Conservation (phyloP, 129 eudicot species). For the Heracleum sosnowskyi region DNA sequence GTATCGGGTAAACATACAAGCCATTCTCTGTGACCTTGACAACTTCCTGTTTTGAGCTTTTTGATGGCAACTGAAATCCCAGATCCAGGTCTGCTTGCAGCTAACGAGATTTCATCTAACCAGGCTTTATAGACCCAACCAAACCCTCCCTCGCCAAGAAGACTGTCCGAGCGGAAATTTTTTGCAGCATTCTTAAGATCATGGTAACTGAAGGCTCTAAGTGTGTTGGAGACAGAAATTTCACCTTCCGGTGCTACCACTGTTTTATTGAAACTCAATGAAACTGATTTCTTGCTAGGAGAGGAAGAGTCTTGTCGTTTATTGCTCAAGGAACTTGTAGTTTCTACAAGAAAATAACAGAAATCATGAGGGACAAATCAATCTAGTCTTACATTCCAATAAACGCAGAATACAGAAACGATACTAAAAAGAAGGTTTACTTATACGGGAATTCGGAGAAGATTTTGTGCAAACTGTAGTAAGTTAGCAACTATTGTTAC, state of each 20-base stretch:
- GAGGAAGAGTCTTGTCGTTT: slow-evolving; percentile 15
- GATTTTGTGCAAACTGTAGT: background rate
- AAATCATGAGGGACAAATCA: background rate
- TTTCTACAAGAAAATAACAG: slow-evolving; percentile 25
- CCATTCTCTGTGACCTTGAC: slow-evolving; percentile 75
- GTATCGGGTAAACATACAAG: slow-evolving; percentile 31
- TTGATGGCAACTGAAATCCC: slow-evolving; percentile 59
- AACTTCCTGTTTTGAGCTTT: slow-evolving; percentile 45
- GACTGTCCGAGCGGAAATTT: slow-evolving; percentile 50
- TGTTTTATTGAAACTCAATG: slow-evolving; percentile 19
- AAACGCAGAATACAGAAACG: too few species aligned
- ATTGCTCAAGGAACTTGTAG: slow-evolving; percentile 1
- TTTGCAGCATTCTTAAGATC: slow-evolving; percentile 50
- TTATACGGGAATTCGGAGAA: background rate
- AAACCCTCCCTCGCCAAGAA: slow-evolving; percentile 67
- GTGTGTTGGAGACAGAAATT: slow-evolving; percentile 22
- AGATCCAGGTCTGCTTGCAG: slow-evolving; percentile 51
- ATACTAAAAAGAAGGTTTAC: background rate
- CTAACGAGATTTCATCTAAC: slow-evolving; percentile 44
- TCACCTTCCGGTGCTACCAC: slow-evolving; percentile 18
- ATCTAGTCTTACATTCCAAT: background rate
- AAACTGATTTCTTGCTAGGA: slow-evolving; percentile 12
- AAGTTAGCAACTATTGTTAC: too few species aligned
- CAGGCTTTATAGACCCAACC: slow-evolving; percentile 61
- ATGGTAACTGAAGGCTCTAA: slow-evolving; percentile 50